Evolutionary conservation across 805 yeast species (phyloP), one percentile per base, ranked within the genome.

Genomic region (Candida arabinofermentans): DNA sequence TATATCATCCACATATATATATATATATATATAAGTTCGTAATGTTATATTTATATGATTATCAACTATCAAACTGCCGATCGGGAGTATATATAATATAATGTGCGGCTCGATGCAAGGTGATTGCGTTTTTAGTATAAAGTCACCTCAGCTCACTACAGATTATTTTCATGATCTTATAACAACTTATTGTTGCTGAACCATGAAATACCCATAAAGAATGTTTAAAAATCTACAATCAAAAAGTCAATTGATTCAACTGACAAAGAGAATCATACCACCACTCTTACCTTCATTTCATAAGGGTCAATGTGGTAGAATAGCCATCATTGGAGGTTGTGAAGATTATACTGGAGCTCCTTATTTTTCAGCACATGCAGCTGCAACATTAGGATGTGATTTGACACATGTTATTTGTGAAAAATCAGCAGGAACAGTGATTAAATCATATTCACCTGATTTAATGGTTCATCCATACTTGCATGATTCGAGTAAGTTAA

Each of bases 281-380:
- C 97, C 96, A 2, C 65, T 90, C 26, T 65, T 73, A 2, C 78
- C 86, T 5, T 54, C 58, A 13, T 84, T 85, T 59, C 83, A 91
- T 65, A 91, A 91, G 61, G 99, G 99, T 18, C 98, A 91, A 60
- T 72, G 79, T 60, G 98, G 98, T 5, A 73, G 87, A 44, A 70
- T 91, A 2, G 87, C 83, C 9, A 86, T 91, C 1, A 75, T 91
- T 47, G 99, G 99, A 18, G 99, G 99, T 1, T 83, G 93, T 61
- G 90, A 86, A 60, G 97, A 91, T 60, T 91, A 89, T 60, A 90
- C 97, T 0, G 99, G 99, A 0, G 99, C 99, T 0, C 98, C 98
- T 2, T 93, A 72, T 62, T 93, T 93, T 61, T 75, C 95, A 27
- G 85, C 95, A 5, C 83, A 85, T 59, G 85, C 96, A 1, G 78